Conservation (phyloP, 164 flowering plant genomes). For the Piper longum region DNA sequence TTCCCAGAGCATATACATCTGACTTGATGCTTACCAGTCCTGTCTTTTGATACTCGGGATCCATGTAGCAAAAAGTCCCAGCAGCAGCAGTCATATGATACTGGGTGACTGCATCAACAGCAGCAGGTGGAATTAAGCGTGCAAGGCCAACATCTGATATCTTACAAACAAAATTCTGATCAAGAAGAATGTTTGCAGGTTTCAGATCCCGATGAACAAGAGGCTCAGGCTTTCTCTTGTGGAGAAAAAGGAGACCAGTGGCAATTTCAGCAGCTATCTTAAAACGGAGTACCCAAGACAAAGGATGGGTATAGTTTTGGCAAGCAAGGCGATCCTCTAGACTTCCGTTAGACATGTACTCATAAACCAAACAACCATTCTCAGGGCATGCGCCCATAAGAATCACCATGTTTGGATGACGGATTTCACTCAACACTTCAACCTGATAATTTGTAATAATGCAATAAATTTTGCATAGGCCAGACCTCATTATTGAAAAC, state of each 20-base stretch:
- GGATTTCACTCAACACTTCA: conserved; percentile 44
- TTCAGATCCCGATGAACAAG: conserved; percentile 59
- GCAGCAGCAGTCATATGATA: conserved; percentile 44
- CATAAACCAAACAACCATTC: conserved; percentile 33
- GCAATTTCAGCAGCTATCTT: conserved; percentile 47
- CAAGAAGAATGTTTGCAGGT: conserved; percentile 52
- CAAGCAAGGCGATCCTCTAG: conserved; percentile 41
- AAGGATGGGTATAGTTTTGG: conserved; percentile 19
- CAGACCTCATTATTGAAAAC: not conserved
- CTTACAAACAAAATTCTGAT: conserved; percentile 39
- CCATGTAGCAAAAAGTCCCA: conserved; percentile 60
- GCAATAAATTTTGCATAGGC: not conserved
- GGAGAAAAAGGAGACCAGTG: conserved; percentile 47
- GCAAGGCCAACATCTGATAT: conserved; percentile 54
- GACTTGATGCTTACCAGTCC: conserved; percentile 54
- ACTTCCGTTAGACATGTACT: conserved; percentile 59
- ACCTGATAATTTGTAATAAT: conserved; percentile 14
- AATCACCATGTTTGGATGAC: conserved; percentile 61
- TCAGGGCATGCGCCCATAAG: conserved; percentile 58
- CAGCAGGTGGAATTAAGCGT: conserved; percentile 40
- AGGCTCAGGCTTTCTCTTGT: conserved; percentile 57
- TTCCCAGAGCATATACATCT: conserved; percentile 48
- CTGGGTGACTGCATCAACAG: conserved; percentile 35
- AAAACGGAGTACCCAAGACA: conserved; percentile 43
- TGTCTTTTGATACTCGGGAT: conserved; percentile 57